phyloP scores from a whole-genome alignment of 345 rosid genomes.

The Pistacia atlantica region DNA sequence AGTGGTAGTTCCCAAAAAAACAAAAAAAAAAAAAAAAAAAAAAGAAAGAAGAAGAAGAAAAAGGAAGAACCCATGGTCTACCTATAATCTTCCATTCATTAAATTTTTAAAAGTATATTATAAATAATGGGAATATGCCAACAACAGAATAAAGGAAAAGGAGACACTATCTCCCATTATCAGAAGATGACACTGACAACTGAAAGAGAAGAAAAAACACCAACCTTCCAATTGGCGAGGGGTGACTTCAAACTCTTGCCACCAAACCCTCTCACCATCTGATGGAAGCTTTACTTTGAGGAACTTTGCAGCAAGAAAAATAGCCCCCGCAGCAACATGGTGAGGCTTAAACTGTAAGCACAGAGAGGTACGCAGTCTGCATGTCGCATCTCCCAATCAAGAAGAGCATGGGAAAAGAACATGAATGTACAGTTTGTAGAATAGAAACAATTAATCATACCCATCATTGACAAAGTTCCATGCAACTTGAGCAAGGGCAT shows the following conservation, averaged over 20 bases:
- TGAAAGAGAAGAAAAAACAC: conserved; percentile 13
- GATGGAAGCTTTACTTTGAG: conserved; percentile 55
- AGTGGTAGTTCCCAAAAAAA: not conserved
- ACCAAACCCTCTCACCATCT: conserved; percentile 51
- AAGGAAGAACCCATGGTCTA: not conserved
- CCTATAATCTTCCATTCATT: not conserved
- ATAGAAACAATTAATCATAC: conserved; percentile 27
- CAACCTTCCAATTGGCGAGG: conserved; percentile 48
- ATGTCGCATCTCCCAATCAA: conserved; percentile 26
- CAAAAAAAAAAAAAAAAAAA: not conserved
- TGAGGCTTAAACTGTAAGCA: conserved; percentile 57
- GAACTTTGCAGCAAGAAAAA: conserved; percentile 55
- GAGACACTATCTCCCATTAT: not conserved
- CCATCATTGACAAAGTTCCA: conserved; percentile 60
- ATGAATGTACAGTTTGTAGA: not conserved
- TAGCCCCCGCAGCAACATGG: conserved; percentile 52
- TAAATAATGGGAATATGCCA: not conserved
- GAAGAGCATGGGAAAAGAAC: conserved; percentile 27
- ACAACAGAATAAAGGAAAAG: not conserved
- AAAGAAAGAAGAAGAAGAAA: not conserved
- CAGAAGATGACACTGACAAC: conserved; percentile 8
- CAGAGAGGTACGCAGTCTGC: conserved; percentile 50
- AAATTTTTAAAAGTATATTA: not conserved
- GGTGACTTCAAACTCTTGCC: conserved; percentile 49
- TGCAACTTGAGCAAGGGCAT: conserved; percentile 49